Conservation (phyloP, 768 basidiomycete species). For the Russula ochroleuca region DNA sequence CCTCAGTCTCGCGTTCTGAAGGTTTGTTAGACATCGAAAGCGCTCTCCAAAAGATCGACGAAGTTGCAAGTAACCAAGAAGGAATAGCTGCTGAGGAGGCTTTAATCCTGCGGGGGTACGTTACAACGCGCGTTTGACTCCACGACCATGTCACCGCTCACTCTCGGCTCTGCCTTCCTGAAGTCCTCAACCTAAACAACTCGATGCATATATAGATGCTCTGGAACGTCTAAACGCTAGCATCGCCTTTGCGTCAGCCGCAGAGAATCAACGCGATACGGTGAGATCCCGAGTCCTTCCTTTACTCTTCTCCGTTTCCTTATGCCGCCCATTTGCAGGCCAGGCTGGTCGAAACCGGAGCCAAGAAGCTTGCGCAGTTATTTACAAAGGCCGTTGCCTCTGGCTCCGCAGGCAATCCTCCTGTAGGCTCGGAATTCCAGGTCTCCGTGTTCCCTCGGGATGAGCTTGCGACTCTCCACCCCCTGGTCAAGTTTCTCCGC, state of each 20-base stretch:
- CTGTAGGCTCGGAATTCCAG: constrained; percentile 53
- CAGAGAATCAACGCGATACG: constrained; percentile 51
- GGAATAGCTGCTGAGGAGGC: constrained; percentile 76
- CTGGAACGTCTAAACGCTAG: constrained; percentile 73
- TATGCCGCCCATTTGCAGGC: constrained; percentile 37
- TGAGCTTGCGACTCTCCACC: constrained; percentile 50
- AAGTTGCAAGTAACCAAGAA: constrained; percentile 69
- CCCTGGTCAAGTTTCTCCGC: constrained; percentile 65
- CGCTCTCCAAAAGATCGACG: constrained; percentile 72
- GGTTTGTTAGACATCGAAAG: constrained; percentile 65
- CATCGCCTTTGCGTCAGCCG: constrained; percentile 69
- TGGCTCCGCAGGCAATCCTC: constrained; percentile 72
- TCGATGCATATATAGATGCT: constrained; percentile 63
- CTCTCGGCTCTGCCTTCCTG: neutral
- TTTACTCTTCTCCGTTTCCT: neutral
- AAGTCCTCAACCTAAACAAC: constrained; percentile 68
- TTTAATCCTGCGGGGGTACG: constrained; percentile 71
- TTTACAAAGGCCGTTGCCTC: constrained; percentile 89
- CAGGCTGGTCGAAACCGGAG: constrained; percentile 77
- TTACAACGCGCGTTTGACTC: neutral
- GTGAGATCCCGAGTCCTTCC: constrained; percentile 29
- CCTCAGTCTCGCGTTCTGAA: neutral
- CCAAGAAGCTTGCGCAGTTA: constrained; percentile 74
- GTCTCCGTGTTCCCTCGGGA: constrained; percentile 52
- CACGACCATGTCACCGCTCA: neutral